Evolutionary conservation across 2,329 filamentous ascomycete species (phyloP).

Genomic region (Trichoderma simmonsii): DNA sequence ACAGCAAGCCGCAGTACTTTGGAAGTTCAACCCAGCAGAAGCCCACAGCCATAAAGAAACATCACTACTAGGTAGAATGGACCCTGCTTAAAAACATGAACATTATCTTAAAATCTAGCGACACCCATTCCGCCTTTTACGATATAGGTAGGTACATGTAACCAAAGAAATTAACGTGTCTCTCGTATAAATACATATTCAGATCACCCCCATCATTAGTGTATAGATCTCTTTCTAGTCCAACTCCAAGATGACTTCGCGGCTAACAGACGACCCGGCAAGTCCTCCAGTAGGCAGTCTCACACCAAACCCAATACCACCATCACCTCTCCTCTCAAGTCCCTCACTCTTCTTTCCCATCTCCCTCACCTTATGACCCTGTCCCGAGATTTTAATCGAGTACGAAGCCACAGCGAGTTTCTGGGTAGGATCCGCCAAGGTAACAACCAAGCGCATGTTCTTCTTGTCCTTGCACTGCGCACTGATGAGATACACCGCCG

Average conservation of each 20-base stretch:
- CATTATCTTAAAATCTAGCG: no score
- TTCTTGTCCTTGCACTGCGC: conserved; percentile 6
- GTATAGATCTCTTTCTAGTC: not conserved
- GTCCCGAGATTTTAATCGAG: conserved; percentile 11
- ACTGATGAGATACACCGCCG: conserved; percentile 21
- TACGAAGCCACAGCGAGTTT: conserved; percentile 18
- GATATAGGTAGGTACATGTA: no score
- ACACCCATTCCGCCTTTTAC: no score
- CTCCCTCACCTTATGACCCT: not conserved
- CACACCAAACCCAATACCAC: conserved; percentile 13
- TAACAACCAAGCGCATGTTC: conserved; percentile 16
- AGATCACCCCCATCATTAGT: not conserved
- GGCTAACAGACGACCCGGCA: conserved; percentile 22
- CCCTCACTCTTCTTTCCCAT: conserved; percentile 2
- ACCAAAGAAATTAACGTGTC: not conserved
- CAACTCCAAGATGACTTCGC: conserved; percentile 14
- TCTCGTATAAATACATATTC: not conserved
- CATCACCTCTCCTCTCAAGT: not conserved
- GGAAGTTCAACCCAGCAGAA: no score
- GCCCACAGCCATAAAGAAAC: no score
- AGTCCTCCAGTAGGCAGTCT: conserved; percentile 21
- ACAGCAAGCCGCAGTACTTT: no score
- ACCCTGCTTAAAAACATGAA: no score
- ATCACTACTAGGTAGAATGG: no score
- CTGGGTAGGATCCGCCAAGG: conserved; percentile 25